phyloP scores from a whole-genome alignment of 495 filamentous ascomycete species.

The Penicillium mononematosum region DNA sequence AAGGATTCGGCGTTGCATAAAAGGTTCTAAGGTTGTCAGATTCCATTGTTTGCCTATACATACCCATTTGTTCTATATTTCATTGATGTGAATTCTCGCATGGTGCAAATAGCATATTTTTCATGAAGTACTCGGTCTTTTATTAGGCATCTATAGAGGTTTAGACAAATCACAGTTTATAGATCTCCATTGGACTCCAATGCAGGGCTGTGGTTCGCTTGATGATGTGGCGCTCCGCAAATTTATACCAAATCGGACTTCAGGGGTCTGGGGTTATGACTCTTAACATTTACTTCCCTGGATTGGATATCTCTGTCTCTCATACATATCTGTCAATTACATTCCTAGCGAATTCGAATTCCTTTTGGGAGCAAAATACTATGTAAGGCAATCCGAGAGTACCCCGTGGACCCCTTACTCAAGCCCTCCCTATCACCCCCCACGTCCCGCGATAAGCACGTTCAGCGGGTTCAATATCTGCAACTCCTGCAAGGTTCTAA shows the following conservation, averaged over 20 bases:
- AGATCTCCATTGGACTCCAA: slow-evolving; percentile 6
- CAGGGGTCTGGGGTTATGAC: slow-evolving; percentile 20
- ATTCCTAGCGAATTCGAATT: not conserved
- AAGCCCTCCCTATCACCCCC: slow-evolving; percentile 16
- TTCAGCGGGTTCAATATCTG: slow-evolving; percentile 10
- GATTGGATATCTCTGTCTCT: not conserved
- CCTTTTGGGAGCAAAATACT: not conserved
- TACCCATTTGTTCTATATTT: slow-evolving; percentile 18
- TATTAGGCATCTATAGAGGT: not conserved
- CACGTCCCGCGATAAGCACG: slow-evolving; percentile 27
- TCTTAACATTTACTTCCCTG: slow-evolving; percentile 9
- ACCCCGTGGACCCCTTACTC: not conserved
- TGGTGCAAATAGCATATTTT: not conserved
- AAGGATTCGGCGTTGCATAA: slow-evolving; percentile 81
- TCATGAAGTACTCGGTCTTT: not conserved
- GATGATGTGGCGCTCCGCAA: slow-evolving; percentile 11
- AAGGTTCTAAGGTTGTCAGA: not conserved
- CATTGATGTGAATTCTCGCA: slow-evolving; percentile 1
- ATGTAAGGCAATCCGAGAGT: not conserved
- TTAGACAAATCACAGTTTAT: slow-evolving; percentile 17
- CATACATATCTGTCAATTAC: not conserved
- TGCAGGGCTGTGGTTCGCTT: slow-evolving; percentile 16
- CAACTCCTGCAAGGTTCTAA: slow-evolving; percentile 11
- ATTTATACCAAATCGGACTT: slow-evolving; percentile 14
- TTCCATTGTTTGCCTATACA: slow-evolving; percentile 19